Percentiles rank a stretch among this genome's conserved stretches.
Evolutionary conservation across 164 flowering plant species (phyloP).

Genomic region (Kalanchoe fedtschenkoi): DNA sequence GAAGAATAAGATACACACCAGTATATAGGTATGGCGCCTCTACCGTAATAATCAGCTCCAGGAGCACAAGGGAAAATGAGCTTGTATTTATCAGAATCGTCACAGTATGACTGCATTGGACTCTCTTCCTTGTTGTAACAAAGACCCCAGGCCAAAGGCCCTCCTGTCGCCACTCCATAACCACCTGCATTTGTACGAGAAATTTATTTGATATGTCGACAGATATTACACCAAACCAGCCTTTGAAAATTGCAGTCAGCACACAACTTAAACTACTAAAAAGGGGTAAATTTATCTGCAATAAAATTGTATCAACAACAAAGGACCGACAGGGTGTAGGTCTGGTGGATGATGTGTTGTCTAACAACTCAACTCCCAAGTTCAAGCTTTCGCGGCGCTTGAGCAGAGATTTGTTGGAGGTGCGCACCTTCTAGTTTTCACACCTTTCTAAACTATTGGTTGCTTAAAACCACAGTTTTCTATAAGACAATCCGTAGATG

Average conservation of each 20-base stretch:
- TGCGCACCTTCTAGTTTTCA: too few species aligned
- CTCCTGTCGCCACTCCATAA: conserved; percentile 81
- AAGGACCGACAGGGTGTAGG: too few species aligned
- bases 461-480: too few species aligned
- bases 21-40: conserved; percentile 87
- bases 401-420: too few species aligned
- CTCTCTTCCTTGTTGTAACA: conserved; percentile 87
- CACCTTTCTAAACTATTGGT: too few species aligned
- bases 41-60: conserved; percentile 83
- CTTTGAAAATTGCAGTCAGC: neutral
- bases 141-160: conserved; percentile 84
- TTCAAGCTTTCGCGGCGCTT: too few species aligned
- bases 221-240: neutral
- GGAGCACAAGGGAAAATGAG: conserved; percentile 87
- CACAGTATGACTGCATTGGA: conserved; percentile 69
- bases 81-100: conserved; percentile 36
- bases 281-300: neutral
- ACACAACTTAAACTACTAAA: neutral
- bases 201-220: neutral
- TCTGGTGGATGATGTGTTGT: too few species aligned
- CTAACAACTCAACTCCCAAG: too few species aligned
- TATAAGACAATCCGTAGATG: too few species aligned
- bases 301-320: too few species aligned
- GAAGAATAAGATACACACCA: conserved; percentile 33
- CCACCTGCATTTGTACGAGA: conserved; percentile 42